phyloP scores from a whole-genome alignment of 345 rosid genomes.

The Citrus cavaleriei region DNA sequence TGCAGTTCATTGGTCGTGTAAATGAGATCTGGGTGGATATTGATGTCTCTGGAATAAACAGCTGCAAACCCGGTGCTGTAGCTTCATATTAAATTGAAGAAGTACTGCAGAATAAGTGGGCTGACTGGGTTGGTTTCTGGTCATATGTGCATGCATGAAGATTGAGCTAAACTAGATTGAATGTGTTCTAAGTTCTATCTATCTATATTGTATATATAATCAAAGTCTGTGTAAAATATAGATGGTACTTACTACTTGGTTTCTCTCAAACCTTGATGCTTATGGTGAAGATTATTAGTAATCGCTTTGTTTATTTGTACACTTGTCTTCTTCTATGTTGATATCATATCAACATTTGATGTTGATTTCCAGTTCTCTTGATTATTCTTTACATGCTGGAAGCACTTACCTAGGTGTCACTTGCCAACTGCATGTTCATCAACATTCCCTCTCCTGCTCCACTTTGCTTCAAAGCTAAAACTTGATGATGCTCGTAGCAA shows the following conservation, averaged over 20 bases:
- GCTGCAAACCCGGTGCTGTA: conserved; percentile 16
- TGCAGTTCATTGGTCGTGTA: conserved; percentile 47
- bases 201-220: not conserved
- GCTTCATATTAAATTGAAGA: conserved; percentile 36
- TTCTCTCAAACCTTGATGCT: not conserved
- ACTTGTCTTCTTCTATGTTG: not conserved
- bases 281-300: not conserved
- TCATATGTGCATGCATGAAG: not conserved
- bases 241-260: not conserved
- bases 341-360: not conserved
- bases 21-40: conserved; percentile 75
- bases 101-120: not conserved
- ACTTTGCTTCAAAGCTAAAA: not conserved
- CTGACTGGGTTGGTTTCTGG: not conserved
- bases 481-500: not conserved
- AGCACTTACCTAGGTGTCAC: not conserved
- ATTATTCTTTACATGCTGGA: not conserved
- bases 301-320: not conserved
- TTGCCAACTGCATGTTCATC: not conserved
- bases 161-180: not conserved
- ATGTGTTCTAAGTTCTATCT: not conserved
- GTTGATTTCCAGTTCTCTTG: not conserved
- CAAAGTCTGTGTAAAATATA: not conserved
- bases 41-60: conserved; percentile 20
- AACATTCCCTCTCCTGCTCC: not conserved